Base-by-base conservation (phyloP, 139 green algal genomes). In the Chlorella ohadii region DNA sequence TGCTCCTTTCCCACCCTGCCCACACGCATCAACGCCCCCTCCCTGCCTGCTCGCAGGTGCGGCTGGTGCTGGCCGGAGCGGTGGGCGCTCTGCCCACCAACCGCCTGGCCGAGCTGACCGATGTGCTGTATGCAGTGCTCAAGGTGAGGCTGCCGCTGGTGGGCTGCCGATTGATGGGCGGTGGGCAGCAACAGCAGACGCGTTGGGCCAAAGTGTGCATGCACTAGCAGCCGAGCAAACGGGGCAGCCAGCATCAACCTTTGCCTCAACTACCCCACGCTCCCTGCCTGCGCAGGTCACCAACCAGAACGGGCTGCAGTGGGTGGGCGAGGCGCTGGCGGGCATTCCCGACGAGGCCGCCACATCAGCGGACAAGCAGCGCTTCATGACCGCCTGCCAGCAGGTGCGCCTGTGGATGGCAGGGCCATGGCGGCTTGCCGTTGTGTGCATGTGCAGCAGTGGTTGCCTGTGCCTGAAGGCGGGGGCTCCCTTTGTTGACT, bases 1-100 rank as follows among this genome's bases (percentile, higher is more conserved):
- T 51, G 44, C 9, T 51, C 44, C 44, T 51, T 6, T 9, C 44
- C 44, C 6, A 51, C 9, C 7, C 44, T 51, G 9, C 9, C 9
- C 44, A 51, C 44, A 6, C 44, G 44, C 6, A 51, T 9, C 6
- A 51, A 51, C 44, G 44, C 44, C 44, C 44, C 44, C 81, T 94
- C 27, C 59, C 27, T 9, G 44, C 44, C 38, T n/a, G n/a, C n/a
- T 27, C 57, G 28, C 83, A 94, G 33, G 65, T 88, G 51, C 81
- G 82, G 57, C 86, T 95, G 79, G 72, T 94, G 86, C 78, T 96
- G 65, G 89, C 87, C 12, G 91, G 92, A 13, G 84, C 79, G 16
- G 76, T 84, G 31, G 92, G 93, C 31, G 89, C 82, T 38, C 83
- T 94, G 72, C 91, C 92, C 20, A 64, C 79, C 19, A 83, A 76